Base-by-base conservation (phyloP, 2,329 filamentous ascomycete species). In the Chaetomium globosum region DNA sequence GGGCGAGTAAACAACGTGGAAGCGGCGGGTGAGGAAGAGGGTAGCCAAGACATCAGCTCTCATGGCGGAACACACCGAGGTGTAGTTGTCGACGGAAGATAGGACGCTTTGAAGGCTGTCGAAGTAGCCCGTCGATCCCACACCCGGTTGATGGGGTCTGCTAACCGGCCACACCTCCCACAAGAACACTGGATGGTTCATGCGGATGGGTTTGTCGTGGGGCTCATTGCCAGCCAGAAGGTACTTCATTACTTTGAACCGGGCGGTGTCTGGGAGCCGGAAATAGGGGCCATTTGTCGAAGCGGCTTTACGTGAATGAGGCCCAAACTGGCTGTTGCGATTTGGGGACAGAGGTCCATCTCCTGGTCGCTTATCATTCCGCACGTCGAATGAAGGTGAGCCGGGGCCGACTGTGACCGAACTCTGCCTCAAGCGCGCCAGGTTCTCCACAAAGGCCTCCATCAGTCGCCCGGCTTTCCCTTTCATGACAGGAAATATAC, bases 1-100 rank as follows among this genome's bases (percentile, higher is more conserved):
- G 0, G 79, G 78, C 0, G 78, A 78, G 21, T 77, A 75, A 1
- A 77, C 74, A 26, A 76, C 71, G 62, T 82, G 80, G 28, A 82
- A 78, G 10, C 68, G 71, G 21, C 75, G 71, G 2, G 69, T 69
- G 26, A 74, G 71, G 7, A 81, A 74, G 2, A 81, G 68, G 0
- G 75, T 62, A 2, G 77, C 66, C 33, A 81, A 69, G 0, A 80
- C 28, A 46, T 80, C 78, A 4, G 76, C 74, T 7, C 76, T 74
- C 63, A 81, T 74, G 4, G 66, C 73, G 26, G 76, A 77, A 12
- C 73, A 78, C 7, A 76, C 74, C n/a, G 64, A 59, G 0, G 76
- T 59, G 46, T 75, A 78, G 0, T 66, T 31, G 0, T 61, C 43
- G 6, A 79, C 57, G 1, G 70, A 67, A 0, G 58, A 26, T 1